These are phyloP conservation scores for Xanthoconium separans DNA, from an alignment of 1,284 basidiomycete species.

Conservation along the genomic window DNA sequence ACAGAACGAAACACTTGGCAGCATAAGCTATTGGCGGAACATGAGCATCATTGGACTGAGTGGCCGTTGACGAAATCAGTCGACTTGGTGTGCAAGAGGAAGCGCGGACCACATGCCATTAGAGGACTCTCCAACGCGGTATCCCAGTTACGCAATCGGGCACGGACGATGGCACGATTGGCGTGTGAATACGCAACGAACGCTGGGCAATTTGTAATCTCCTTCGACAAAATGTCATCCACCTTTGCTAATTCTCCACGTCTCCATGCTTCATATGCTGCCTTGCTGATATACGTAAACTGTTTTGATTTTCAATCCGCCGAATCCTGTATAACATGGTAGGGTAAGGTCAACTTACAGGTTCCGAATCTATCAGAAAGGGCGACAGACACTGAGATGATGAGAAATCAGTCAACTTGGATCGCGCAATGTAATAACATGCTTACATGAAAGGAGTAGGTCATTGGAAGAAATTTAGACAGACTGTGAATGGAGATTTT, in stretches of 20 bases:
- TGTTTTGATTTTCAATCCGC: neutral
- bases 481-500: neutral
- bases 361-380: neutral
- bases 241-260: neutral
- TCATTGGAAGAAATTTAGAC: neutral
- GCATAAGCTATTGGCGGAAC: neutral
- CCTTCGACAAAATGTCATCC: constrained; percentile 5
- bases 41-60: neutral
- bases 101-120: neutral
- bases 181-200: neutral
- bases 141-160: neutral
- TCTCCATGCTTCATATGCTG: constrained; percentile 4
- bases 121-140: neutral
- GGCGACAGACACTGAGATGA: neutral
- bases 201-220: constrained; percentile 1
- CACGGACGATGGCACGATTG: constrained; percentile 13
- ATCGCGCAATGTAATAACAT: neutral
- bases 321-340: neutral
- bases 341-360: neutral
- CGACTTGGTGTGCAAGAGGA: neutral
- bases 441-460: constrained; percentile 3
- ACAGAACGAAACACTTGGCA: neutral
- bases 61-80: neutral
- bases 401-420: neutral
- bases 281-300: constrained; percentile 7